Conservation (phyloP, 2,329 filamentous ascomycete genomes). For the Aspergillus latus region DNA sequence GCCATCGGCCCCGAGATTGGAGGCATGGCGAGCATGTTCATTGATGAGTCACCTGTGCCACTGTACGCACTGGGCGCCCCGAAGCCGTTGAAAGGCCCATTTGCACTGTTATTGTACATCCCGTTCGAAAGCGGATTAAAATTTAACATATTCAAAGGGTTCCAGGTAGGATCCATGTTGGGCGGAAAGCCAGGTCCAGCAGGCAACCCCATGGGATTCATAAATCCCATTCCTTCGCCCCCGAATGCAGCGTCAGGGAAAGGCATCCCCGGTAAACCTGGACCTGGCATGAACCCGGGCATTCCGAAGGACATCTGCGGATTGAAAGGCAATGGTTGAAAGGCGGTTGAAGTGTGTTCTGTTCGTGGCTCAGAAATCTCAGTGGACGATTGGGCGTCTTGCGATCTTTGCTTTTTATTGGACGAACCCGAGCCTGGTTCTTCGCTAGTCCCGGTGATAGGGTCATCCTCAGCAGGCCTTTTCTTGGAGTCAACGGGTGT, state of each 20-base stretch:
- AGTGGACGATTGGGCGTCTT: conserved; percentile 31
- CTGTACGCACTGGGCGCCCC: conserved; percentile 38
- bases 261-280: conserved; percentile 32
- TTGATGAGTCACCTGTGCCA: conserved; percentile 30
- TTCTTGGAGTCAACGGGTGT: conserved; percentile 63
- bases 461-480: conserved; percentile 72
- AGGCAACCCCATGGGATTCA: conserved; percentile 45
- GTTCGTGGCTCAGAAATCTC: conserved; percentile 17
- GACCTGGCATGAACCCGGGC: conserved; percentile 33
- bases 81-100: conserved; percentile 35
- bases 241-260: conserved; percentile 38
- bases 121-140: conserved; percentile 37
- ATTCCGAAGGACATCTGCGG: conserved; percentile 29
- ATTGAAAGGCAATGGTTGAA: conserved; percentile 25
- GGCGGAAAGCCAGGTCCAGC: conserved; percentile 32
- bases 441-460: conserved; percentile 54
- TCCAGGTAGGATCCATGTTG: conserved; percentile 39
- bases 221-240: conserved; percentile 33
- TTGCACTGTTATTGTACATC: conserved; percentile 37
- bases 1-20: conserved; percentile 31
- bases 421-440: conserved; percentile 33
- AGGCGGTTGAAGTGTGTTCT: conserved; percentile 19
- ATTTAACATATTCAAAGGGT: conserved; percentile 48
- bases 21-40: conserved; percentile 40
- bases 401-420: conserved; percentile 47